These are phyloP conservation scores for Trichosporon ovoides DNA, from an alignment of 1,284 basidiomycete species.

Conservation along the genomic window DNA sequence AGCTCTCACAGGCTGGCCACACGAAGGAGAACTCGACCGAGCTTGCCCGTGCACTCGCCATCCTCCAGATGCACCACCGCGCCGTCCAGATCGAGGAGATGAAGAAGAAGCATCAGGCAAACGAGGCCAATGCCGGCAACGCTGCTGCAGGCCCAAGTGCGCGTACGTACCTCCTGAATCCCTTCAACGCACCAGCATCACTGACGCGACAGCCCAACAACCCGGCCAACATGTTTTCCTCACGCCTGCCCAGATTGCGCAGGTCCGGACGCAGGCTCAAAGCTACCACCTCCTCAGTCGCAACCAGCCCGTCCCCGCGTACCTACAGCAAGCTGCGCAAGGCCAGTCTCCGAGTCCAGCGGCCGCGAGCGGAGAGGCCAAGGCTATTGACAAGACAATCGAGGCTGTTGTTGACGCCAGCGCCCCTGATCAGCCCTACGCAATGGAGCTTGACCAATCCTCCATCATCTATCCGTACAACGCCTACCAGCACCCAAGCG, in stretches of 20 bases:
- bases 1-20: constrained; percentile 38
- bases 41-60: constrained; percentile 29
- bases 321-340: constrained; percentile 68
- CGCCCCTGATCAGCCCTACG: constrained; percentile 40
- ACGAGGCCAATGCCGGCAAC: constrained; percentile 6
- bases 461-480: constrained; percentile 93
- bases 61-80: constrained; percentile 37
- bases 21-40: constrained; percentile 41
- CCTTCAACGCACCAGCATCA: not conserved
- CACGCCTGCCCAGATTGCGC: constrained; percentile 73
- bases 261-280: constrained; percentile 80
- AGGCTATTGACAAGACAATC: constrained; percentile 69
- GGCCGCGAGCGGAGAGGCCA: constrained; percentile 32
- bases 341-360: constrained; percentile 35
- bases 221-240: constrained; percentile 53
- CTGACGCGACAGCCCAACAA: constrained; percentile 16
- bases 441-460: constrained; percentile 69
- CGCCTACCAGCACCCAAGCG: constrained; percentile 80
- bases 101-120: constrained; percentile 17
- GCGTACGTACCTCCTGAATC: not conserved
- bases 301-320: constrained; percentile 72
- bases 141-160: constrained; percentile 19
- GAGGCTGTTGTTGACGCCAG: constrained; percentile 57
- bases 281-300: constrained; percentile 80
- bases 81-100: constrained; percentile 32